Base-by-base conservation (phyloP, 2,329 filamentous ascomycete genomes). In the Cryphonectria parasitica region DNA sequence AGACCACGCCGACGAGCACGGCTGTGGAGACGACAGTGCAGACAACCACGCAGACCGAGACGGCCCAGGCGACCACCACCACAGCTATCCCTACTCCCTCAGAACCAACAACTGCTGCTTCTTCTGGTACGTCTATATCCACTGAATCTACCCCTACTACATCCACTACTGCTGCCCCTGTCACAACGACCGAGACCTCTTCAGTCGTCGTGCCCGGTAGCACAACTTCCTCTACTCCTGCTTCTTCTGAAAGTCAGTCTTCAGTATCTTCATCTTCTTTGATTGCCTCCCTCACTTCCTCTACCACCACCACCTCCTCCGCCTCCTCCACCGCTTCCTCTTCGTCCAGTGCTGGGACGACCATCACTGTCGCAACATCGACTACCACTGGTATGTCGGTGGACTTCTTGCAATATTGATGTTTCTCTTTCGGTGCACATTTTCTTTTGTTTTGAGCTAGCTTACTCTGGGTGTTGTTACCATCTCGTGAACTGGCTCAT, bases 121-220 rank as follows among this genome's bases (percentile, higher is more conserved):
- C 74, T 69, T 70, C 75, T 76, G 79, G 75, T 79, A 78, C 75
- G 77, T 81, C 75, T 43, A 19, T 54, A 3, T 68, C 66, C 25
- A 19, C 41, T 63, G 70, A 34, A 65, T 64, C 68, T 64, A 73
- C 69, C 61, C 71, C 64, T 73, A 10, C 73, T 71, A 71, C 72
- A 39, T 66, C 74, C 69, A 69, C 74, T 56, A 73, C 73, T 63
- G 73, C 71, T 60, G 73, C 76, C 45, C 69, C 75, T 71, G 65
- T 74, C 45, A 76, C 76, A 63, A 78, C 80, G 69, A 75, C 79
- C 70, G 56, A 67, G 69, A 67, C 67, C 62, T 74, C 74, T 72
- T 68, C 76, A 71, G 74, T 73, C 75, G 72, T 69, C 70, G 36
- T 71, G 66, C 69, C 68, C 43, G 39, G 62, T 62, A 66, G 65